phyloP scores from a whole-genome alignment of 495 filamentous ascomycete species.

The Penicillium soppii region DNA sequence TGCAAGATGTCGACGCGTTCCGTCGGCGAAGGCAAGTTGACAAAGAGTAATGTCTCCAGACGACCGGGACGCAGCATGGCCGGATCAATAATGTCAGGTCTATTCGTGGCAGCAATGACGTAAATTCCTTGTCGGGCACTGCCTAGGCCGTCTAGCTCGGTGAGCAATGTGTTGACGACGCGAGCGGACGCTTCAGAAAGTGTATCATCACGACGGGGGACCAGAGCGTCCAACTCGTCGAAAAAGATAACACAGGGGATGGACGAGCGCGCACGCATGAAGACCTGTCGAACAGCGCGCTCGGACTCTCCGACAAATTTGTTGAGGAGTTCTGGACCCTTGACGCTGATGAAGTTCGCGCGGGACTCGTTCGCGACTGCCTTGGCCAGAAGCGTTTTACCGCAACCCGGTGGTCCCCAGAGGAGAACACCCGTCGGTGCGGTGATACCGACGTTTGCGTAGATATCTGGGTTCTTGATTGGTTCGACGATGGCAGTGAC shows the following conservation, averaged over 20 bases:
- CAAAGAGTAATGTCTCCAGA: slow-evolving; percentile 84
- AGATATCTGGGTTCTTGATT: slow-evolving; percentile 81
- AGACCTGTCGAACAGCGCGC: slow-evolving; percentile 88
- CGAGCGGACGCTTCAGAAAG: slow-evolving; percentile 80
- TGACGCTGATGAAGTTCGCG: slow-evolving; percentile 98
- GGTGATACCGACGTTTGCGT: slow-evolving; percentile 77
- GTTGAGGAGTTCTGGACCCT: slow-evolving; percentile 90
- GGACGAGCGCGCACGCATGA: slow-evolving; percentile 80
- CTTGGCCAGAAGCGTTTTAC: slow-evolving; percentile 95
- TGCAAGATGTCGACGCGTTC: slow-evolving; percentile 85
- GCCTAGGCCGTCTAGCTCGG: slow-evolving; percentile 84
- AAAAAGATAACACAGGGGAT: slow-evolving; percentile 97
- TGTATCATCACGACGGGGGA: slow-evolving; percentile 78
- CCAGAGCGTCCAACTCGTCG: slow-evolving; percentile 92
- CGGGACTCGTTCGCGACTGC: slow-evolving; percentile 93
- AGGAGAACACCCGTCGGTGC: slow-evolving; percentile 89
- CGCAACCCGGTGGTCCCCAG: slow-evolving; percentile 96
- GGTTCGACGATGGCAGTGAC: slow-evolving; percentile 88
- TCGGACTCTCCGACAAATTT: slow-evolving; percentile 97
- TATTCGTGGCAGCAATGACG: slow-evolving; percentile 91
- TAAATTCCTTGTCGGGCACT: slow-evolving; percentile 82
- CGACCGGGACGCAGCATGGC: slow-evolving; percentile 93
- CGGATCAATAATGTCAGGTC: slow-evolving; percentile 93
- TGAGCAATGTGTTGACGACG: slow-evolving; percentile 95
- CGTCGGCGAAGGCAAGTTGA: slow-evolving; percentile 76